Base-by-base conservation (phyloP, 2,329 filamentous ascomycete genomes). In the Ophiostoma ips region DNA sequence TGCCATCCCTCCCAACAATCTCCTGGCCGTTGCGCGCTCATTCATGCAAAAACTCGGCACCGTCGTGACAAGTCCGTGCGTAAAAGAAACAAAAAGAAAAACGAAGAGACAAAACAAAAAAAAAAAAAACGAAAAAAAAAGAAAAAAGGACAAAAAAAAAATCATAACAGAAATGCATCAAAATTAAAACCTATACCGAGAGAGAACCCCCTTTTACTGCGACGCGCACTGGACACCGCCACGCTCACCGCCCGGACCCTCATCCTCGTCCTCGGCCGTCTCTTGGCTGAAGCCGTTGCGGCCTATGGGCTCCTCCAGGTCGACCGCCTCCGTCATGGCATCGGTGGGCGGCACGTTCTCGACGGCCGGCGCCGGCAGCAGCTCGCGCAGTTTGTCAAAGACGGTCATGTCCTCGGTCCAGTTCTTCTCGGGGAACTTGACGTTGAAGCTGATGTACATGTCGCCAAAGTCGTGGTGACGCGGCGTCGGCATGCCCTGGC, bases 401-500 rank as follows among this genome's bases (percentile, higher is more conserved):
- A 86, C 83, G 52, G 79, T 73, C 15, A 80, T 71, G 48, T 83
- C 73, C 35, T 77, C 64, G 35, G 77, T 77, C 76, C 79, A 84
- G 63, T 78, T 73, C 71, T 81, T 83, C 62, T 86, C 83, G 46
- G 92, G 92, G 77, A 98, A 96, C 71, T 94, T 95, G 69, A 98
- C 88, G 62, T 86, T 83, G 71, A 98, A 98, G 64, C 94, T 87
- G 62, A 98, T 88, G 73, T 92, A 98, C 60, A 98, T 75, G 71
- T 98, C 95, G 62, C 92, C 92, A 63, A 78, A 81, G 68, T 96
- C 86, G 73, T 98, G 92, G 68, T 96, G 92, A 60, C 92, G 81
- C 68, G 80, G 84, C 4, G 92, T 94, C 38, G 92, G 92, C 92
- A 98, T 98, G 66, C 92, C 92, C 70, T 98, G 92, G 57, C 88